Evolutionary conservation across 768 basidiomycete genomes (phyloP).

Genomic region (Psilocybe azurescens): DNA sequence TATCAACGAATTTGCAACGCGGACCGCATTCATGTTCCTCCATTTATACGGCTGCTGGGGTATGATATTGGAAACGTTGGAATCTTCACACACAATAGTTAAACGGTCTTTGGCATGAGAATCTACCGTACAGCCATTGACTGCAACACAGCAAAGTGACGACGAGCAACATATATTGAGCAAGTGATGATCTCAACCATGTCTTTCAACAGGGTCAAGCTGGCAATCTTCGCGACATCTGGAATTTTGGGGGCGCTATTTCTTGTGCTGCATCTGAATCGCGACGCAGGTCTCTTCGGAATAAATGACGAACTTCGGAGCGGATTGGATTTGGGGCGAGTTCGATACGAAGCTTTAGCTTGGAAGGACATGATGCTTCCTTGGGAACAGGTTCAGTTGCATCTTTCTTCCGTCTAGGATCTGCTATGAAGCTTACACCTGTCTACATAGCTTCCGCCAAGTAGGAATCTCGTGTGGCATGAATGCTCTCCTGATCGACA

Average conservation of each 20-base stretch:
- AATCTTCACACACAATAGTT: background rate
- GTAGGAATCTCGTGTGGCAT: slow-evolving; percentile 5
- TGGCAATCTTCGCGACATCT: background rate
- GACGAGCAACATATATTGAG: background rate
- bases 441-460: slow-evolving; percentile 2
- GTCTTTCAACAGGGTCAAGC: background rate
- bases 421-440: background rate
- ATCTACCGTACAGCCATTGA: background rate
- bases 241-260: background rate
- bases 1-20: too few species aligned
- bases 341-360: too few species aligned
- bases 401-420: background rate
- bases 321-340: too few species aligned
- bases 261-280: background rate
- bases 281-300: too few species aligned
- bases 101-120: too few species aligned
- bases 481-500: slow-evolving; percentile 13
- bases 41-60: too few species aligned
- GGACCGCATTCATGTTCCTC: too few species aligned
- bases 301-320: too few species aligned
- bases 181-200: background rate
- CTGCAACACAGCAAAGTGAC: background rate
- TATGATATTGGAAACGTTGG: too few species aligned
- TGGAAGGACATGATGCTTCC: too few species aligned
- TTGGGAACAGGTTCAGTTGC: background rate